Evolutionary conservation across 106 monocot species (phyloP).

Genomic region (Ottelia alismoides): DNA sequence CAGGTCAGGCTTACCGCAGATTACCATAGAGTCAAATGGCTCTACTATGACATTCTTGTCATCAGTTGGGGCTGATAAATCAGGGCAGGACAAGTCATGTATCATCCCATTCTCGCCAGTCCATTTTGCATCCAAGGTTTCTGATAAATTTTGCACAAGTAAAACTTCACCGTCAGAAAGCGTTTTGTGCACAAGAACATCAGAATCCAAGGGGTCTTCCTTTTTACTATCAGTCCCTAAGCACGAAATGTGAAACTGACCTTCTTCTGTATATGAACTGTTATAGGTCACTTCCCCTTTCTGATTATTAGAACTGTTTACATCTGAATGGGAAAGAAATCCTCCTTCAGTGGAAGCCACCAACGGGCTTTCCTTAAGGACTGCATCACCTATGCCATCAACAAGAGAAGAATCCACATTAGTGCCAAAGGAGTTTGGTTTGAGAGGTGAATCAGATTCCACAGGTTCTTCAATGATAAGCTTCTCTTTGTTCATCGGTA

Average conservation of each 20-base stretch:
- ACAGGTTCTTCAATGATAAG: constrained; percentile 12
- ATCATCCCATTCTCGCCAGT: constrained; percentile 44
- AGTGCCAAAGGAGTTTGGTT: constrained; percentile 10
- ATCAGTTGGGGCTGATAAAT: constrained; percentile 13
- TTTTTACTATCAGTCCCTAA: no score
- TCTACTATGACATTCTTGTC: constrained; percentile 3
- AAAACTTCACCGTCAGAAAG: constrained; percentile 63
- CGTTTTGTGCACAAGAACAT: constrained; percentile 23
- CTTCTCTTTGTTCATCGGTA: constrained; percentile 16
- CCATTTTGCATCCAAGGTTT: constrained; percentile 72
- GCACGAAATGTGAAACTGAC: no score
- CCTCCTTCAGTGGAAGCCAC: no score
- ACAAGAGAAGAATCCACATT: constrained; percentile 7
- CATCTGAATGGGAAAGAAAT: no score
- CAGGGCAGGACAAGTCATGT: constrained; percentile 8
- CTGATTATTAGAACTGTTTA: no score
- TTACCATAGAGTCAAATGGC: constrained; percentile 6
- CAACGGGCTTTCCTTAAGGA: constrained; percentile 1
- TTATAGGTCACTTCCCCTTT: no score
- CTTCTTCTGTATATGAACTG: no score
- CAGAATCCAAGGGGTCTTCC: constrained; percentile 26
- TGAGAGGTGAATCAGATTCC: constrained; percentile 16
- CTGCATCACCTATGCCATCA: constrained; percentile 20
- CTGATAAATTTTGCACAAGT: constrained; percentile 39
- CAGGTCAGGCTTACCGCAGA: neutral